Base-by-base conservation (phyloP, 179 eudicot genomes). In the Silene noctiflora region DNA sequence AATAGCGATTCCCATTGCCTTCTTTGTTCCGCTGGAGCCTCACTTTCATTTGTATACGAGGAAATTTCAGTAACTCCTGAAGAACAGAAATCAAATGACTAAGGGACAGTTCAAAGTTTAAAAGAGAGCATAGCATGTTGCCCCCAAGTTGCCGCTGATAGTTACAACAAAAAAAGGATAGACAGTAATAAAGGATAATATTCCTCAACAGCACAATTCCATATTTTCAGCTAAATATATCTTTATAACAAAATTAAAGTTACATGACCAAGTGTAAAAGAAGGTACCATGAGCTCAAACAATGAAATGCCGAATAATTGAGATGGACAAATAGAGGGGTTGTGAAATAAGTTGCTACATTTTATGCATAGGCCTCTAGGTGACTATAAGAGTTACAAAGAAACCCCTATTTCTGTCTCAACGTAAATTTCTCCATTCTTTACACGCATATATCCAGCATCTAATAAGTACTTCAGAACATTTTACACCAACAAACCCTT, bases 21-120 rank as follows among this genome's bases (percentile, higher is more conserved):
- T 75, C 65, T 75, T 79, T 85, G 79, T 79, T 87, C 39, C 79
- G 82, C 80, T 86, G 94, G 75, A 89, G 73, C 74, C 81, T 89
- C 59, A 93, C 74, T 74, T 87, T 85, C 71, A 90, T 88, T 78
- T 82, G 90, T 73, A 93, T 76, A 78, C 83, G 87, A 74, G 99
- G 97, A 83, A 95, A 93, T 74, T 78, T 86, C 76, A 87, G 91
- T 82, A 93, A 72, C 73, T 93, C 97, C 99, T 95, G 87, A 74
- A 72, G 60, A 71, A 78, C 17, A 76, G 64, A 21, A 39, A 77
- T 69, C 64, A 71, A 48, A 73, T 51, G 48, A 51, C 35, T 11
- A 3, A 33, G 19, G 58, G 13, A 3, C 66, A 29, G 44, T 44
- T 27, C 9, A 19, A 22, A 69, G n/a, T 17, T 35, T 64, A 12